Percentiles rank a stretch among this genome's conserved stretches.
phyloP scores from a whole-genome alignment of 2,329 filamentous ascomycete species.

The Orbilia quercus region DNA sequence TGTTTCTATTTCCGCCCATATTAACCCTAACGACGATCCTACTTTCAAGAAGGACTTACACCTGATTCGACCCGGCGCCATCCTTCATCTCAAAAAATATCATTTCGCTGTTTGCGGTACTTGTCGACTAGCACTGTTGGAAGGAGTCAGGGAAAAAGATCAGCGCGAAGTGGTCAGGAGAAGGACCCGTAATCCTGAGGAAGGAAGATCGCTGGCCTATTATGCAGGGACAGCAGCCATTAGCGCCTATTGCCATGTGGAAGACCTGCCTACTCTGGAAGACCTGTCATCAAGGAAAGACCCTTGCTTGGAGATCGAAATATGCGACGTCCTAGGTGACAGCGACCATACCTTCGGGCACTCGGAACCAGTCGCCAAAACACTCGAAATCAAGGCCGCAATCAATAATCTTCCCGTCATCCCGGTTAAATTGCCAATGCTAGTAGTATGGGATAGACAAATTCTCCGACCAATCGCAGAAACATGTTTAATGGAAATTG shows the following conservation, averaged over 20 bases:
- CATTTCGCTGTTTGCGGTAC: constrained; percentile 28
- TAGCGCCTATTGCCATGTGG: neutral
- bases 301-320: constrained; percentile 23
- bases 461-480: constrained; percentile 28
- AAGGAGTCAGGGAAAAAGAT: constrained; percentile 32
- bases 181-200: neutral
- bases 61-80: constrained; percentile 10
- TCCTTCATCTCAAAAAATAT: constrained; percentile 29
- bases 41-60: neutral
- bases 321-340: constrained; percentile 14
- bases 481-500: constrained; percentile 36
- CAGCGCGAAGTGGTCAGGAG: constrained; percentile 12
- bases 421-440: constrained; percentile 13
- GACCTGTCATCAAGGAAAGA: constrained; percentile 6
- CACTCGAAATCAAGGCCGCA: constrained; percentile 1
- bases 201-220: neutral
- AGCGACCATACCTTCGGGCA: constrained; percentile 1
- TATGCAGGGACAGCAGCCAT: constrained; percentile 18
- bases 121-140: constrained; percentile 24
- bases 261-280: too few relatives aligned
- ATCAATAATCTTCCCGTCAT: constrained; percentile 20
- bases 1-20: constrained; percentile 30
- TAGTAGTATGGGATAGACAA: constrained; percentile 21
- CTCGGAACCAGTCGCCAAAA: neutral
- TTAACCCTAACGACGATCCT: constrained; percentile 10